phyloP scores from a whole-genome alignment of 805 yeast species.

The Ogataea corticis region DNA sequence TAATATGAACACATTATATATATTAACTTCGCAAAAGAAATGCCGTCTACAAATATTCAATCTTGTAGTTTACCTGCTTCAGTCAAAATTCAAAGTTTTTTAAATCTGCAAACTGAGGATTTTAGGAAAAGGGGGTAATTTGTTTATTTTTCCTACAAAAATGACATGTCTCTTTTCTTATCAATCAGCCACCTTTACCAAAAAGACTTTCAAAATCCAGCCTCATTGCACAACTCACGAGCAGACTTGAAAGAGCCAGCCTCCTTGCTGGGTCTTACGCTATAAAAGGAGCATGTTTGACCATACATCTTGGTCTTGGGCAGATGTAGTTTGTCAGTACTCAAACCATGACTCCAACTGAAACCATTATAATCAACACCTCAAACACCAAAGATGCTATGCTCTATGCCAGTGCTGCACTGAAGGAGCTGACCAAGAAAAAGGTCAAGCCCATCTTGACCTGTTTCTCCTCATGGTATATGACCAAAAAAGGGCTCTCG shows the following conservation, averaged over 20 bases:
- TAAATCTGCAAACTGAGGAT: neutral
- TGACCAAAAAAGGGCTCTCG: slow-evolving; percentile 3
- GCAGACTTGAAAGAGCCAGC: neutral
- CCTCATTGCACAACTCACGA: too few species aligned
- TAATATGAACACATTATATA: too few species aligned
- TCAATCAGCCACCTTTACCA: neutral
- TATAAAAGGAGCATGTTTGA: too few species aligned
- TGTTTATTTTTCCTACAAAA: too few species aligned
- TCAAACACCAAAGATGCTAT: slow-evolving; percentile 13
- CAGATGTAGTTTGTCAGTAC: too few species aligned
- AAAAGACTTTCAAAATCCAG: too few species aligned
- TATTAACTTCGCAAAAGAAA: too few species aligned
- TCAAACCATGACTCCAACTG: neutral
- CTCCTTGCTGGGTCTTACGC: too few species aligned
- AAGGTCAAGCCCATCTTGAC: slow-evolving; percentile 24
- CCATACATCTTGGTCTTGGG: too few species aligned
- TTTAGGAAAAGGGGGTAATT: neutral
- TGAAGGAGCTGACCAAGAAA: slow-evolving; percentile 25
- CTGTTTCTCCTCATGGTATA: slow-evolving; percentile 23
- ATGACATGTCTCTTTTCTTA: neutral
- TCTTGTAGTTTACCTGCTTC: too few species aligned
- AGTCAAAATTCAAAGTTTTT: neutral
- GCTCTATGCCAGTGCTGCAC: slow-evolving; percentile 17
- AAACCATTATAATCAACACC: slow-evolving; percentile 14
- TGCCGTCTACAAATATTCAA: too few species aligned